These are phyloP conservation scores for Phytophthora uliginosa DNA, from an alignment of 352 stramenopile genomes.

Conservation along the genomic window DNA sequence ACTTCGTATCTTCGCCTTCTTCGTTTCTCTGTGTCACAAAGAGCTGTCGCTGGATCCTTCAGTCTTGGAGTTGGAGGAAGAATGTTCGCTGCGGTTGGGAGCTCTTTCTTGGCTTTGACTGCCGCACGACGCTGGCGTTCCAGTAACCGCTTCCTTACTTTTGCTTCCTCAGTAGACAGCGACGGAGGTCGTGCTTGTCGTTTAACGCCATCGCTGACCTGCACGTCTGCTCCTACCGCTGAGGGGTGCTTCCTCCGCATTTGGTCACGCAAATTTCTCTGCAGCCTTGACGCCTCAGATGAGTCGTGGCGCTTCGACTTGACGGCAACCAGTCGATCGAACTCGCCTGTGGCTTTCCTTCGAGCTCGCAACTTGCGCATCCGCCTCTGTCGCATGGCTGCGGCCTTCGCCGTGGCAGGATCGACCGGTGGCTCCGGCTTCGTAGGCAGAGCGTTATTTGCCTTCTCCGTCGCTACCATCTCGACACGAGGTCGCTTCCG, in stretches of 20 bases:
- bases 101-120: slow-evolving; percentile 18
- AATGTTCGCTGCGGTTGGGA: neutral
- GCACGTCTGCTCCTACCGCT: neutral
- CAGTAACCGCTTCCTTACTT: slow-evolving; percentile 3
- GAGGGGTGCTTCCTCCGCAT: slow-evolving; percentile 11
- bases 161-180: slow-evolving; percentile 2
- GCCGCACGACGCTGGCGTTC: slow-evolving; percentile 8
- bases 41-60: neutral
- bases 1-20: neutral
- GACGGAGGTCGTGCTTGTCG: neutral
- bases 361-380: slow-evolving; percentile 30
- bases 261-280: slow-evolving; percentile 19
- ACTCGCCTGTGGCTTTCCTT: slow-evolving; percentile 26
- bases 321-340: slow-evolving; percentile 9
- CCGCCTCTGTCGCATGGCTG: slow-evolving; percentile 9
- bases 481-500: slow-evolving; percentile 16
- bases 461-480: neutral
- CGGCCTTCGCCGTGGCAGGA: slow-evolving; percentile 13
- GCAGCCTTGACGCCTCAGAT: slow-evolving; percentile 3
- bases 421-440: neutral
- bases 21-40: neutral
- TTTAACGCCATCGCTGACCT: neutral
- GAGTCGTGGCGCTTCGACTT: slow-evolving; percentile 25
- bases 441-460: neutral
- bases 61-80: neutral